Base-by-base conservation (phyloP, 1,284 basidiomycete genomes). In the Athelia sp. region DNA sequence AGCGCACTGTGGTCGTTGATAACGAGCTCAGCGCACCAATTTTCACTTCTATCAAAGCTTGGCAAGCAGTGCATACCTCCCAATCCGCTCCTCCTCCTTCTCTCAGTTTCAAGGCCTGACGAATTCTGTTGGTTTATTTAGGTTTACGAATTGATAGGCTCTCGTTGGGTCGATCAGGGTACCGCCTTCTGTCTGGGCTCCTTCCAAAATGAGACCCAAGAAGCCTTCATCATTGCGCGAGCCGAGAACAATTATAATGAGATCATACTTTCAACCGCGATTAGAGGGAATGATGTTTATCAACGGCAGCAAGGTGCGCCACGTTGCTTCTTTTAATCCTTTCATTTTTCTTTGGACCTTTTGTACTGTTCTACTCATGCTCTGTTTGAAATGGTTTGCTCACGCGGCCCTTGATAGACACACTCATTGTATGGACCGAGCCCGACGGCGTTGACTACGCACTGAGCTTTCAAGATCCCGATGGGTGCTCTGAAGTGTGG, bases 371-470 rank as follows among this genome's bases (percentile, higher is more conserved):
- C 14, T 35, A 42, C n/a, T 43, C 22, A 3, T 32, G 29, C 23
- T 26, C 44, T 32, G 47, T 40, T 45, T 1, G 38, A n/a, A 31
- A 15, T 46, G 36, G 22, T 29, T 32, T 21, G 47, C 40, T 23
- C 15, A 44, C 31, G 48, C 47, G 31, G 45, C 32, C 52, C 49
- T 17, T 45, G 19, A 46, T 43, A 93, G 96, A 98, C 57, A 99
- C 97, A 1, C 79, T 99, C 43, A 98, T 99, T 55, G 96, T 99
- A 13, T 99, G 96, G 96, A 99, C 96, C 1, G 96, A 98, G 65
- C 91, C 90, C 0, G 87, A 93, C 56, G 92, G 93, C 21, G 84
- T 88, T 21, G 96, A 99, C 68, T 95, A 97, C 67, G 97, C 97
- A 2, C 75, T 99, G 46, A 97, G 93, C 57, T 99, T 99, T 62